Base-by-base conservation (phyloP, 768 basidiomycete genomes). In the Trametes maxima region DNA sequence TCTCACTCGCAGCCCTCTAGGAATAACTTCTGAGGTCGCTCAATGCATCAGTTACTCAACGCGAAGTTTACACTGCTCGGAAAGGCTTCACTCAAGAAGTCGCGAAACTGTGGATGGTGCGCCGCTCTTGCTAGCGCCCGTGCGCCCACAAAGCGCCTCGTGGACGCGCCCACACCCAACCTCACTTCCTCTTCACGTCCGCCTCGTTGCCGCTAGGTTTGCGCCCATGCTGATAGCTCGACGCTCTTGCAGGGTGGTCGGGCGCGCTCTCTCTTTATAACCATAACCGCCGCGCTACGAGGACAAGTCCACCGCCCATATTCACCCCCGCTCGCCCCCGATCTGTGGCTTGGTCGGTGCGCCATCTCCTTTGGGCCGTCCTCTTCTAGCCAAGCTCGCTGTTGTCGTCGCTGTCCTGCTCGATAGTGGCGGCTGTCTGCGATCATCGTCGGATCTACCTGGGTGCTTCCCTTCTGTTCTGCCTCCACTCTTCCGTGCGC, bases 131-230 rank as follows among this genome's bases (percentile, higher is more conserved):
- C 39, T 19, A 21, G 58, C 46, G 46, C 39, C 22, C 17, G n/a
- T 19, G 45, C 54, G 58, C 60, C 45, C 44, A 42, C 45, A 35
- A 45, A 40, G 12, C 22, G 55, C 64, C 59, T 61, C 59, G 36
- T 58, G 55, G 22, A 44, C 51, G 45, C 61, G 54, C 65, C 60
- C 50, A 63, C 65, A 63, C 43, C 51, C 40, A 35, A 56, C 64
- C 64, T 65, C 64, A 57, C 59, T 50, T 42, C 37, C 19, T 33
- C 22, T 44, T 57, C 52, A 47, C 19, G 7, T 22, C 16, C 61
- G 7, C 61, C 60, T 49, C 60, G 60, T 61, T 61, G 53, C 47
- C 25, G 25, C 25, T 54, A 42, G 24, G 48, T 21, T 40, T 46
- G 60, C 60, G 60, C 60, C 28, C 60, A 33, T 35, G 21, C 19